Percentiles rank a stretch among this genome's conserved stretches.
Evolutionary conservation across 169 alveolate genomes (phyloP).

Genomic region (Plasmodium knowlesi): DNA sequence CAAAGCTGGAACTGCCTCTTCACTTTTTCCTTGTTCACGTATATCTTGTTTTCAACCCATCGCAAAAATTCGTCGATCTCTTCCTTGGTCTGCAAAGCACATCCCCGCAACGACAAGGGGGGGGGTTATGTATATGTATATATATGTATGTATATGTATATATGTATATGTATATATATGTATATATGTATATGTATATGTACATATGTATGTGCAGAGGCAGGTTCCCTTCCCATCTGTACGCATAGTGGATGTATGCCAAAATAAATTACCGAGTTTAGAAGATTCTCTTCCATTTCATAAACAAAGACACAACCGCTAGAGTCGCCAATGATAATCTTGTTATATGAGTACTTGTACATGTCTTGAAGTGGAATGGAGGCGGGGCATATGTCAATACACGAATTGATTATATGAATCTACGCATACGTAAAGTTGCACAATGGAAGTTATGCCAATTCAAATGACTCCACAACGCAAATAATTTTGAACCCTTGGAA

Average conservation of each 20-base stretch:
- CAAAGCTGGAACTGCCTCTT: constrained; percentile 41
- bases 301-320: constrained; percentile 74
- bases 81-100: constrained; percentile 21
- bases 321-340: constrained; percentile 71
- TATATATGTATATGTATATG: not conserved
- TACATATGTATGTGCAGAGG: not conserved
- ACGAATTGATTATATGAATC: not conserved
- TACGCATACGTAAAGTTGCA: not conserved
- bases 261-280: constrained; percentile 43
- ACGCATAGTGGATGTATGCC: not conserved
- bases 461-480: not conserved
- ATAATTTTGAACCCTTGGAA: not conserved
- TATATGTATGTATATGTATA: not conserved
- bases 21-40: constrained; percentile 46
- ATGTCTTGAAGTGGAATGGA: constrained; percentile 14
- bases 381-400: not conserved
- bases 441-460: not conserved
- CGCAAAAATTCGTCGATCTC: constrained; percentile 60
- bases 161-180: not conserved
- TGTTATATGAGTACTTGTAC: constrained; percentile 56
- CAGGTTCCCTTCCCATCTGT: not conserved
- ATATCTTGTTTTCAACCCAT: constrained; percentile 54
- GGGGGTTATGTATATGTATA: not conserved
- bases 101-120: not conserved
- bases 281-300: constrained; percentile 44